Base-by-base conservation (phyloP, 345 rosid genomes). In the Eucalyptus cloeziana region DNA sequence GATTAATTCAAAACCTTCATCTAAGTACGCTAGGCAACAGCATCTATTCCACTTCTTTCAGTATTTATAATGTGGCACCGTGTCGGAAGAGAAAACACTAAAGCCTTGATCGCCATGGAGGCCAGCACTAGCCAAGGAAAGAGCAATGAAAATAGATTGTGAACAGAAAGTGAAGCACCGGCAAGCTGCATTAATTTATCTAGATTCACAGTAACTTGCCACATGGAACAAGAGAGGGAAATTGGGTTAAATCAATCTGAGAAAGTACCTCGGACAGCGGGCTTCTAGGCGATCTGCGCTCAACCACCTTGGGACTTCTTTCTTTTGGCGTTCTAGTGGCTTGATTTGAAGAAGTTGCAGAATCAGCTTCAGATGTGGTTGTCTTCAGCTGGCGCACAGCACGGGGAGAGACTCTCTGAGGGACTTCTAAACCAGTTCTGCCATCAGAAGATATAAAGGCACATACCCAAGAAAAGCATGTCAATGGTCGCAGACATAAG, bases 261-360 rank as follows among this genome's bases (percentile, higher is more conserved):
- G 16, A 47, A 67, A 86, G 64, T 94, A 98, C 99, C 99, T 98
- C 99, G 40, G 94, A 91, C 50, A 90, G 93, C 15, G 98, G 96
- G 90, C 99, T 97, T 93, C 95, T 89, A 5, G 97, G 98, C 45
- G 99, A 96, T 86, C 91, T 94, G 51, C 97, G 97, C 40, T 96
- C 98, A 81, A 76, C 87, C 88, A 96, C 93, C 88, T 96, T 98
- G 40, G 98, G 96, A 90, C 96, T 98, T 93, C 89, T 94, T 60
- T 93, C 96, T 92, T 97, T 98, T 24, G 96, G 95, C 58, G 96
- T 93, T 91, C 95, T 94, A 47, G 87, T 90, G 58, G 91, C 91
- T 88, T 94, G 92, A 88, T 92, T 95, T 60, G 94, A 92, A 40
- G 97, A 92, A 67, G 97, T 91, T 31, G 92, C 92, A 22, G 96